These are phyloP conservation scores for Fusarium begoniae DNA, from an alignment of 2,329 filamentous ascomycete genomes.

Conservation along the genomic window DNA sequence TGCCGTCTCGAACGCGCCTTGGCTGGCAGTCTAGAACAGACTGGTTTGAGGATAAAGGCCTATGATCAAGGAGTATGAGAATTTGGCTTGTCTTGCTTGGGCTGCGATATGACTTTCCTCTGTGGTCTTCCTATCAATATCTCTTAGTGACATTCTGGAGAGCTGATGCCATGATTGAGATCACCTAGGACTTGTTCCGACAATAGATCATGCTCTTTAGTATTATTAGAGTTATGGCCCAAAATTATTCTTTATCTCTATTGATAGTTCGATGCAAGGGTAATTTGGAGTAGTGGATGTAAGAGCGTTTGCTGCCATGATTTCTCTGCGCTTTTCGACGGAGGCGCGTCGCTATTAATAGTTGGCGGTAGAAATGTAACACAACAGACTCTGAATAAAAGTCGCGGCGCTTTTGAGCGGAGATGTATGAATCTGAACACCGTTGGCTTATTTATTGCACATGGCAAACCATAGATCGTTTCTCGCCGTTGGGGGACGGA, in stretches of 20 bases:
- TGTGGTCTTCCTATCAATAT: background rate
- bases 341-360: background rate
- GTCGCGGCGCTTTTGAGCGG: background rate
- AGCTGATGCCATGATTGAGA: background rate
- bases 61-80: too few relatives aligned
- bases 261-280: fast-evolving
- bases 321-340: background rate
- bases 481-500: background rate
- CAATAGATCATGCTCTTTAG: background rate
- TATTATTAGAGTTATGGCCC: background rate
- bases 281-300: background rate
- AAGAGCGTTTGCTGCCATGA: background rate
- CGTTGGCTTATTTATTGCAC: too few relatives aligned
- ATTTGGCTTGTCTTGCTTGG: background rate
- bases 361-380: background rate
- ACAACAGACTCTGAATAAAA: fast-evolving
- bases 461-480: fast-evolving
- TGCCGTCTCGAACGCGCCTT: background rate
- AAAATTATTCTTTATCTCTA: background rate
- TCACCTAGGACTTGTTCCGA: background rate
- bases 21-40: background rate
- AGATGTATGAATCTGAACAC: fast-evolving
- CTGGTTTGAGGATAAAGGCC: fast-evolving
- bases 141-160: background rate
- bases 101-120: background rate